phyloP scores from a whole-genome alignment of 139 green algal species.

The Auxenochlorella pyrenoidosa region DNA sequence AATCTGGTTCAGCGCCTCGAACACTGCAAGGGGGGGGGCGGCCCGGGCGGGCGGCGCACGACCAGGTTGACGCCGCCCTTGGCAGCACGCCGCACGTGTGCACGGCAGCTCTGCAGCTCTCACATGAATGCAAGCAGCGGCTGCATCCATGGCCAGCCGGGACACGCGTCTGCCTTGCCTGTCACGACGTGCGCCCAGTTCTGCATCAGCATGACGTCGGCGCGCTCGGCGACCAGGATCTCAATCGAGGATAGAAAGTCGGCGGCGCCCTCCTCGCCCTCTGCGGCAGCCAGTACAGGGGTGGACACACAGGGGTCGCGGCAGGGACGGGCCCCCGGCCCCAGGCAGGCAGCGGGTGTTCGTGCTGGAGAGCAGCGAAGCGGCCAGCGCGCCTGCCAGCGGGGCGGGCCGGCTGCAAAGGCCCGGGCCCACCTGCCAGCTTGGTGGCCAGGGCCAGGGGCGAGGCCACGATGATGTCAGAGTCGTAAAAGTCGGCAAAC shows the following conservation, averaged over 20 bases:
- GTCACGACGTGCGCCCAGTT: conserved; percentile 81
- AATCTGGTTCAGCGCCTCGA: conserved; percentile 85
- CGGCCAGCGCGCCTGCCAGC: not conserved
- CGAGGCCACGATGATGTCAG: conserved; percentile 95
- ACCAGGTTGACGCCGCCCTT: too few relatives aligned
- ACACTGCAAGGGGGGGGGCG: conserved; percentile 52
- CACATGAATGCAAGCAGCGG: too few relatives aligned
- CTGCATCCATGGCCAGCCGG: too few relatives aligned
- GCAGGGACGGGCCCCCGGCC: too few relatives aligned
- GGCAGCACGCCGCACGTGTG: too few relatives aligned
- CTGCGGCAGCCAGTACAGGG: not conserved
- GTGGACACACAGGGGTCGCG: not conserved
- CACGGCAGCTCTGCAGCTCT: too few relatives aligned
- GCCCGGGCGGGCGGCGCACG: too few relatives aligned
- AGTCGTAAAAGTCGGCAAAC: conserved; percentile 86
- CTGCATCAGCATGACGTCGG: conserved; percentile 96
- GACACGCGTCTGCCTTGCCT: conserved; percentile 32
- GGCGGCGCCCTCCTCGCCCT: conserved; percentile 33
- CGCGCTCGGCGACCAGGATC: conserved; percentile 83
- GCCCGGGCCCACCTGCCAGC: conserved; percentile 42
- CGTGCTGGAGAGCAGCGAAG: too few relatives aligned
- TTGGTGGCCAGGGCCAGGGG: conserved; percentile 90
- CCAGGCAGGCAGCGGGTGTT: too few relatives aligned
- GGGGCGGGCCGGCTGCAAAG: not conserved
- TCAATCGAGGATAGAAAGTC: conserved; percentile 97